Evolutionary conservation across 371 early-diverging fungal genomes (phyloP).

Genomic region (Apophysomyces ossiformis): DNA sequence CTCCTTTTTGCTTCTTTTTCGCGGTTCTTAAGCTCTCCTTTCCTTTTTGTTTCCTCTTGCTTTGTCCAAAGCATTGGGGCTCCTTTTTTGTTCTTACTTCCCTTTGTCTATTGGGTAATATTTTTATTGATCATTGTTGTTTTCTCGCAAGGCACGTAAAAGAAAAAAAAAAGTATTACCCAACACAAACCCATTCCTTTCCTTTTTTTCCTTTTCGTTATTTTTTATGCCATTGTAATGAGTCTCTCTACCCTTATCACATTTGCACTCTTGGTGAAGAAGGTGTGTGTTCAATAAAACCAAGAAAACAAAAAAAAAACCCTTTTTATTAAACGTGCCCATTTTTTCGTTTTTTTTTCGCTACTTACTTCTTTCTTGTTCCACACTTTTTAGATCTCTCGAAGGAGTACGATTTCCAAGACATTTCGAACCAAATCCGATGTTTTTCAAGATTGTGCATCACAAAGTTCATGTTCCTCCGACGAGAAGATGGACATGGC

Average conservation of each 20-base stretch:
- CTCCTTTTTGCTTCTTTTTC: constrained; percentile 8
- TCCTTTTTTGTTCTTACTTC: constrained; percentile 19
- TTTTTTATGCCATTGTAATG: constrained; percentile 23
- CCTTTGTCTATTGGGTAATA: too few relatives aligned
- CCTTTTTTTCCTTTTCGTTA: constrained; percentile 13
- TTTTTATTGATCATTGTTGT: constrained; percentile 14
- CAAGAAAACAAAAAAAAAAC: not conserved
- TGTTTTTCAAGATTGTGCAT: constrained; percentile 12
- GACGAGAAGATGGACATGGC: constrained; percentile 11
- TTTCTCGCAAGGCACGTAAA: not conserved
- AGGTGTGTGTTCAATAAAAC: constrained; percentile 23
- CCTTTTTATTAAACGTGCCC: too few relatives aligned
- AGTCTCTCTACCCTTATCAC: constrained; percentile 39
- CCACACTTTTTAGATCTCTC: constrained; percentile 22
- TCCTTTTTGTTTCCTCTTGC: constrained; percentile 14
- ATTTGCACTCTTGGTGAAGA: constrained; percentile 39
- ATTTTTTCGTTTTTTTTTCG: not conserved
- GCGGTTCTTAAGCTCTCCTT: not conserved
- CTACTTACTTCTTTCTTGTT: not conserved
- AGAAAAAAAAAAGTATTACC: not conserved
- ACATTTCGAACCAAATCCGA: constrained; percentile 1
- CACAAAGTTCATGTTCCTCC: constrained; percentile 11
- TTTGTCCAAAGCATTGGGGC: constrained; percentile 12
- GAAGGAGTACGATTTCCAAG: constrained; percentile 23
- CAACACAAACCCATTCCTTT: constrained; percentile 10